Percentiles rank a stretch among this genome's conserved stretches.
Evolutionary conservation across 2,329 filamentous ascomycete species (phyloP).

Genomic region (Alternaria consortialis): DNA sequence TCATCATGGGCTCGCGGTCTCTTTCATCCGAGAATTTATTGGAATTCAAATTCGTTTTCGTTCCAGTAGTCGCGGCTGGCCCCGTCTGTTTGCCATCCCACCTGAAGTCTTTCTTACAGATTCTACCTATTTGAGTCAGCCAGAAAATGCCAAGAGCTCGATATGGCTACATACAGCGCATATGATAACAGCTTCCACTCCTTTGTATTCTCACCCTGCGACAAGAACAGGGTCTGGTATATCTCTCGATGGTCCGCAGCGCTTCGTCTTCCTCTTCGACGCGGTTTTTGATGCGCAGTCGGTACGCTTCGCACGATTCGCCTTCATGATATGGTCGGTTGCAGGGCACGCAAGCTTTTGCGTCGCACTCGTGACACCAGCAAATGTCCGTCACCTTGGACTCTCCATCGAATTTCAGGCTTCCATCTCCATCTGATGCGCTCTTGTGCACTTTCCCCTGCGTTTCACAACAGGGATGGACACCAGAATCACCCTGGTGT

Average conservation of each 20-base stretch:
- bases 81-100: too few relatives aligned
- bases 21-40: too few relatives aligned
- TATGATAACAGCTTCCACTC: accelerated
- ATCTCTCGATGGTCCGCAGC: accelerated
- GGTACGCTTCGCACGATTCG: not conserved
- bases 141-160: not conserved
- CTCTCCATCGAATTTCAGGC: too few relatives aligned
- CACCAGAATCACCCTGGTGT: not conserved
- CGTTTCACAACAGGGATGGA: not conserved
- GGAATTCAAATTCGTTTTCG: too few relatives aligned
- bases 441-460: not conserved
- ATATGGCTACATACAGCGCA: not conserved
- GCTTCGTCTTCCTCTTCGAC: not conserved
- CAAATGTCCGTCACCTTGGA: not conserved
- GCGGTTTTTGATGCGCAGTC: not conserved
- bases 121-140: not conserved
- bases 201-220: not conserved
- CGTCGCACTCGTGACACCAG: not conserved
- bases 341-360: not conserved
- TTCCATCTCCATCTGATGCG: not conserved
- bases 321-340: not conserved
- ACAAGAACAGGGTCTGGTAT: not conserved
- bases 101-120: not conserved
- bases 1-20: too few relatives aligned
- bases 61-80: too few relatives aligned